Percentiles rank a stretch among this genome's conserved stretches.
Evolutionary conservation across 805 yeast species (phyloP).

Genomic region (Candida hispaniensis): DNA sequence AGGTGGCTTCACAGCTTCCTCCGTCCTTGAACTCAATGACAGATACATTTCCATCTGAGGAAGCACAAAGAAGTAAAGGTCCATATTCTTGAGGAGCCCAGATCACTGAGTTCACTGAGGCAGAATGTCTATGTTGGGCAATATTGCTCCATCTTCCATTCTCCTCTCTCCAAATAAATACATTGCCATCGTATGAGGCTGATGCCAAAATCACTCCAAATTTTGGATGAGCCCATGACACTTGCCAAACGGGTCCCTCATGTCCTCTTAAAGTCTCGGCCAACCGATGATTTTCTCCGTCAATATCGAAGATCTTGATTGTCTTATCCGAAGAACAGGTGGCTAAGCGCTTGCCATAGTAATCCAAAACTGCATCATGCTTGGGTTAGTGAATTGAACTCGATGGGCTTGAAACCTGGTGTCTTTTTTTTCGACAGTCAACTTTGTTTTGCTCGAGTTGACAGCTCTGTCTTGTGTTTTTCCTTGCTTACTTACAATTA

Average conservation of each 20-base stretch:
- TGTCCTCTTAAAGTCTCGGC: conserved; percentile 84
- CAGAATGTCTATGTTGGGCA: conserved; percentile 83
- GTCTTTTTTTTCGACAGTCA: not conserved
- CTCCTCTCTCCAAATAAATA: conserved; percentile 90
- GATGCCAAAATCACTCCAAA: conserved; percentile 92
- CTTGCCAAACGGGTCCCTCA: conserved; percentile 99
- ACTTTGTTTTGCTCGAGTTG: not conserved
- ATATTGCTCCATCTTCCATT: conserved; percentile 79
- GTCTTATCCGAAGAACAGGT: conserved; percentile 94
- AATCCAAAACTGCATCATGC: conserved; percentile 97
- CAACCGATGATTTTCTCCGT: conserved; percentile 70
- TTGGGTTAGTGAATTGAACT: conserved; percentile 18
- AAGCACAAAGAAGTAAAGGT: conserved; percentile 78
- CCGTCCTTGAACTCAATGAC: conserved; percentile 86
- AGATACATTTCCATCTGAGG: conserved; percentile 87
- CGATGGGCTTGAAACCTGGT: not conserved
- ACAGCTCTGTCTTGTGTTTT: too few species aligned
- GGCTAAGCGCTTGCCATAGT: conserved; percentile 91
- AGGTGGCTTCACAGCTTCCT: conserved; percentile 46
- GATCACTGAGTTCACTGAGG: conserved; percentile 83
- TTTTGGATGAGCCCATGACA: conserved; percentile 97
- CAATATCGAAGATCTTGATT: conserved; percentile 87
- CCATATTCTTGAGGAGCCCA: conserved; percentile 99
- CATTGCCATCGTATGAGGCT: conserved; percentile 92
- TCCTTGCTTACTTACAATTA: conserved; percentile 39